phyloP scores from a whole-genome alignment of 2,329 filamentous ascomycete species.

The Clarireedia sp. region DNA sequence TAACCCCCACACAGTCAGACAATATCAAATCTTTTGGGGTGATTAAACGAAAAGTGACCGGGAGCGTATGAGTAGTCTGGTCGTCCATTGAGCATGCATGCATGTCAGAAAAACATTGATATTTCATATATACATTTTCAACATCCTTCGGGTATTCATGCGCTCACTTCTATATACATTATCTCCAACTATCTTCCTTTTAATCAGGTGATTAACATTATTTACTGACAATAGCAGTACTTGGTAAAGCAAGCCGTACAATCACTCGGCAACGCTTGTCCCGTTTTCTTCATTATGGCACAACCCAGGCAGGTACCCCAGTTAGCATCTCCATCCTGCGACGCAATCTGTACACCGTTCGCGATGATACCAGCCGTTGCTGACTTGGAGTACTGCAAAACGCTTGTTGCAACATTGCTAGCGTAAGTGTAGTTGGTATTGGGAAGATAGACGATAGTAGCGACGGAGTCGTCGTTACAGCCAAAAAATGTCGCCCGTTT shows the following conservation, averaged over 20 bases:
- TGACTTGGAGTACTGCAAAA: constrained; percentile 31
- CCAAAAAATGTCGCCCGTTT: constrained; percentile 35
- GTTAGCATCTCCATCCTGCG: constrained; percentile 26
- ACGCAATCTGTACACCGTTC: constrained; percentile 34
- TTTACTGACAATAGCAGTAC: constrained; percentile 30
- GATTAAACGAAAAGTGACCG: too few species aligned
- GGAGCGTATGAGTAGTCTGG: too few species aligned
- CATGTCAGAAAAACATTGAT: too few species aligned
- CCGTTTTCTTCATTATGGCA: constrained; percentile 33
- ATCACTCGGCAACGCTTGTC: constrained; percentile 25
- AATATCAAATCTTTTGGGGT: too few species aligned
- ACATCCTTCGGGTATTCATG: too few species aligned
- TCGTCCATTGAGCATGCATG: too few species aligned
- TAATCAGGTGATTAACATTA: too few species aligned
- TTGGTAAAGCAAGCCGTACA: constrained; percentile 35
- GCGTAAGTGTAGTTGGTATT: constrained; percentile 34
- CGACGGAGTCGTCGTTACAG: constrained; percentile 28
- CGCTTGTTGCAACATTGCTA: constrained; percentile 26
- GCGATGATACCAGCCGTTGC: constrained; percentile 33
- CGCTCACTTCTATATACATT: neutral
- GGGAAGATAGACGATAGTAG: constrained; percentile 31
- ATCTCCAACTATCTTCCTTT: neutral
- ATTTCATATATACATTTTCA: too few species aligned
- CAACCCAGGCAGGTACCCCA: constrained; percentile 37
- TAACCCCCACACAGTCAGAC: too few species aligned